Evolutionary conservation across 2,329 filamentous ascomycete species (phyloP).

Genomic region (Phaeomoniella chlamydospora): DNA sequence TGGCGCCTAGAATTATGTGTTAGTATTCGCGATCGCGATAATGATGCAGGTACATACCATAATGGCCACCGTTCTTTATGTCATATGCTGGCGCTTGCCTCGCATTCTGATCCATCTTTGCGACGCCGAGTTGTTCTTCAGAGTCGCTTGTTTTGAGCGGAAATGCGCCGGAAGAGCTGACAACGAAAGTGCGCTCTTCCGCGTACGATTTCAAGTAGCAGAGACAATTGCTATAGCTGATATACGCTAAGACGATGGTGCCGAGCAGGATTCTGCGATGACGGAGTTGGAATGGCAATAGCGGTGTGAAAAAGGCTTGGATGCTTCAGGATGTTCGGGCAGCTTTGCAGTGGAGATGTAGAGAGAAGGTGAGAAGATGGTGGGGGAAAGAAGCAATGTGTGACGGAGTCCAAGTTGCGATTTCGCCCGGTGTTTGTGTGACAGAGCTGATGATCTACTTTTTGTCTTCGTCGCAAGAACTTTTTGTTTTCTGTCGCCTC

Average conservation of each 20-base stretch:
- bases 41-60: conserved; percentile 39
- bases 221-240: background rate
- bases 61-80: conserved; percentile 59
- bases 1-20: conserved; percentile 39
- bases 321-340: background rate
- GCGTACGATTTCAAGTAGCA: background rate
- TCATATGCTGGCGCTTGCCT: conserved; percentile 56
- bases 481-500: too few species aligned
- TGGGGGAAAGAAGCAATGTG: background rate
- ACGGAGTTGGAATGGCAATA: background rate
- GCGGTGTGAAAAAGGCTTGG: background rate
- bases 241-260: background rate
- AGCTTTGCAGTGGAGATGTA: background rate
- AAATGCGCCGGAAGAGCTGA: background rate
- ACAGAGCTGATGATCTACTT: too few species aligned
- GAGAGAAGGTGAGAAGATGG: background rate
- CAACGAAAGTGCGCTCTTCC: background rate
- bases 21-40: conserved; percentile 2
- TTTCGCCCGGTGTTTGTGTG: too few species aligned
- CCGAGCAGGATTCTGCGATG: background rate
- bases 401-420: too few species aligned
- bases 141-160: too few species aligned
- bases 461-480: too few species aligned
- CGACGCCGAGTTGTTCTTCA: too few species aligned
- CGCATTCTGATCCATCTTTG: conserved; percentile 34